Evolutionary conservation across 2,329 filamentous ascomycete species (phyloP).

Genomic region (Fusarium nodosum): DNA sequence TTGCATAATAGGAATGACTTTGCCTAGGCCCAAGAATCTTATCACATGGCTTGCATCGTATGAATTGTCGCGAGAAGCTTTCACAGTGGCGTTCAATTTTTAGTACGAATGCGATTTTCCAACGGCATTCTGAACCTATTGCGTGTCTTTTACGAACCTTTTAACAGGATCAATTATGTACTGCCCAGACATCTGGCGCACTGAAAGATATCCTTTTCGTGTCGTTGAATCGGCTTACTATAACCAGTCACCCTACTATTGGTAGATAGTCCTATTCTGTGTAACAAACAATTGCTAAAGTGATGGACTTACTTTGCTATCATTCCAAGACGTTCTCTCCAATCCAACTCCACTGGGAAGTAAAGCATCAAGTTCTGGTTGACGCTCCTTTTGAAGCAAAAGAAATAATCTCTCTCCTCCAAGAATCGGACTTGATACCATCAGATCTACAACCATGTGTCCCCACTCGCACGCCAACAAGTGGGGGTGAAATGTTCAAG

Average conservation of each 20-base stretch:
- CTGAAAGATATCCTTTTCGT: neutral
- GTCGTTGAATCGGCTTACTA: neutral
- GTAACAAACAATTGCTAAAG: neutral
- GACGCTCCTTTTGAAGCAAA: too few species aligned
- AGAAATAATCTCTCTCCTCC: too few species aligned
- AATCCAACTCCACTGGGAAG: too few species aligned
- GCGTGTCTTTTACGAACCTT: neutral
- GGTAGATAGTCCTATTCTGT: neutral
- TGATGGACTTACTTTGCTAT: too few species aligned
- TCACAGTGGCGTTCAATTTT: neutral
- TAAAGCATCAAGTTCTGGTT: neutral
- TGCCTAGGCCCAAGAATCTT: too few species aligned
- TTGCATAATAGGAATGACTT: too few species aligned
- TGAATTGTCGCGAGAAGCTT: too few species aligned
- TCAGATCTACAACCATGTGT: neutral
- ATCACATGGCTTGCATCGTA: too few species aligned
- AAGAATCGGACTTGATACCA: too few species aligned
- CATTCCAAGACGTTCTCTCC: too few species aligned
- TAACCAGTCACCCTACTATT: neutral
- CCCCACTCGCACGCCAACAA: slow-evolving; percentile 18
- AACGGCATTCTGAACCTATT: neutral
- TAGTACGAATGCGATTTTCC: neutral
- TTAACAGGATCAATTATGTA: neutral
- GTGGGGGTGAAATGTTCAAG: neutral
- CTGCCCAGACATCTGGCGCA: neutral